These are phyloP conservation scores for Beauveria sp. DNA, from an alignment of 2,329 filamentous ascomycete genomes.

Conservation along the genomic window DNA sequence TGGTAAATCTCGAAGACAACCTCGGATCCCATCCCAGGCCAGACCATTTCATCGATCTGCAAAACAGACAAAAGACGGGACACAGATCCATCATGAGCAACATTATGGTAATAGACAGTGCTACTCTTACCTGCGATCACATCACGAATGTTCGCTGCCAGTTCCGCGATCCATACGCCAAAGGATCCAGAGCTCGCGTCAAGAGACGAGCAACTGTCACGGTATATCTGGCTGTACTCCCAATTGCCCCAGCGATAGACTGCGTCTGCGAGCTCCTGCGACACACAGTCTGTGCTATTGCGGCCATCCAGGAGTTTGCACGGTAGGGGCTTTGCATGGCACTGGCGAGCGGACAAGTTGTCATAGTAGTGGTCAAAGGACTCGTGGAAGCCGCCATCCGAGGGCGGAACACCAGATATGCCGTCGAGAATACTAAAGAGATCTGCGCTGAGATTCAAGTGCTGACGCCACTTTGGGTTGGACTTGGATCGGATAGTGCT, in stretches of 20 bases:
- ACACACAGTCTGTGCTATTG: constrained; percentile 51
- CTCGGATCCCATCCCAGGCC: constrained; percentile 78
- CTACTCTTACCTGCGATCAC: constrained; percentile 33
- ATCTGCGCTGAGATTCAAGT: constrained; percentile 47
- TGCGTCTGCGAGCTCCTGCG: constrained; percentile 52
- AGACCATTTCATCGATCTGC: constrained; percentile 70
- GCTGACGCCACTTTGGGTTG: constrained; percentile 51
- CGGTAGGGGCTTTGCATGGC: constrained; percentile 64
- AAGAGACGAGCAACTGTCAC: constrained; percentile 56
- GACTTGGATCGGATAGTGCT: constrained; percentile 34
- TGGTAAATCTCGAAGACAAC: constrained; percentile 68
- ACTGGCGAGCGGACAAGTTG: constrained; percentile 72
- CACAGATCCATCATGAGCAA: constrained; percentile 72
- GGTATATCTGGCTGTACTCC: constrained; percentile 74
- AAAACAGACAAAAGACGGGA: constrained; percentile 60
- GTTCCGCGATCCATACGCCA: constrained; percentile 68
- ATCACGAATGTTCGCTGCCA: constrained; percentile 56
- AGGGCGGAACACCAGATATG: constrained; percentile 56
- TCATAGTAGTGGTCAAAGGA: constrained; percentile 80
- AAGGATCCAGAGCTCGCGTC: constrained; percentile 52
- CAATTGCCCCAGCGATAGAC: constrained; percentile 73
- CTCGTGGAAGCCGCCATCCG: constrained; percentile 56
- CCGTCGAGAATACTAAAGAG: constrained; percentile 56
- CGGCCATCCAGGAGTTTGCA: constrained; percentile 46
- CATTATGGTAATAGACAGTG: constrained; percentile 60